Base-by-base conservation (phyloP, 2,329 filamentous ascomycete genomes). In the Pseudogymnoascus sp. region DNA sequence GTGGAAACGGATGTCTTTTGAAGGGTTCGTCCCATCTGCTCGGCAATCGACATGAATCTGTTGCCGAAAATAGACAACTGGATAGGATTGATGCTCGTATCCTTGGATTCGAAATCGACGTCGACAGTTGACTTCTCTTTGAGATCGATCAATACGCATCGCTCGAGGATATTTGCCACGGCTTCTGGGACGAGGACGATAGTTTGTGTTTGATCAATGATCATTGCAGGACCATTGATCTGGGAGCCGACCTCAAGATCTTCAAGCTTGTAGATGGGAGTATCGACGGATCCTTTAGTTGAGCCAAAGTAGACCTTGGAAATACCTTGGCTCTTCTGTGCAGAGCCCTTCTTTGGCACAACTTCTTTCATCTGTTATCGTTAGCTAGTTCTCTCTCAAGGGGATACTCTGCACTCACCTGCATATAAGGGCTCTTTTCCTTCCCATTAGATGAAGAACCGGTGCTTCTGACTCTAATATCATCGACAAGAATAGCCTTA, bases 141-240 rank as follows among this genome's bases (percentile, higher is more conserved):
- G 5, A 65, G 26, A 40, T 96, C 91, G 71, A 97, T 91, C 13
- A 96, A 82, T 3, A 96, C 90, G 69, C 96, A 93, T 0, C 91
- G 95, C 65, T 90, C 82, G n/a, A 95, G 85, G 13, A 59, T 35
- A 4, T 91, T 77, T 0, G 93, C 93, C 29, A 85, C 84, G 2
- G 90, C 84, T 31, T 83, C 84, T 0, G 93, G 93, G 0, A 89
- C 89, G 1, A 96, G 86, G 0, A 97, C 89, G 65, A 97, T 93
- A 0, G 93, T 97, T 75, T 97, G 93, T 0, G 89, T 93, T 5
- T 88, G 87, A 69, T 93, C 93, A 1, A 91, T 90, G 64, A 96
- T 82, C 75, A 96, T 90, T 0, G 91, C 91, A 0, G 93, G 92
- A 0, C 93, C 92, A 50, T 80, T 78, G 62, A 96, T 79, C n/a